Evolutionary conservation across 106 monocot species (phyloP).

Genomic region (Alisma plantagoaquatica): DNA sequence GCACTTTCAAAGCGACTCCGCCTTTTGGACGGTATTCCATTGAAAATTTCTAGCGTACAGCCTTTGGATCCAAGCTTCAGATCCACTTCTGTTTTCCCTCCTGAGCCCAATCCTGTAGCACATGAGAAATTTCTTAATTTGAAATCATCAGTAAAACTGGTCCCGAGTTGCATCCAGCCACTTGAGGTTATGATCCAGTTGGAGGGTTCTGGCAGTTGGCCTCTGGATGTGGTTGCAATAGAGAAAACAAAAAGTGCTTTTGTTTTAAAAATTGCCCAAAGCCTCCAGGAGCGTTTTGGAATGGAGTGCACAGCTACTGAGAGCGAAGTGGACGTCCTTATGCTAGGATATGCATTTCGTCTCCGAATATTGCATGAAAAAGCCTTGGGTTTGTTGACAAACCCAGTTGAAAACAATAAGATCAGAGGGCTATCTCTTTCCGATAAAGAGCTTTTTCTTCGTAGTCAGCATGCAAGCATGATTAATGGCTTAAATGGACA

Average conservation of each 20-base stretch:
- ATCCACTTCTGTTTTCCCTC: slow-evolving; percentile 73
- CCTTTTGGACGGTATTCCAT: slow-evolving; percentile 66
- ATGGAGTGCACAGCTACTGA: slow-evolving; percentile 62
- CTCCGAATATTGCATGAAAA: slow-evolving; percentile 88
- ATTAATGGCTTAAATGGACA: slow-evolving; percentile 90
- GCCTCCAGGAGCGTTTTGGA: slow-evolving; percentile 61
- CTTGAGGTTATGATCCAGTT: slow-evolving; percentile 89
- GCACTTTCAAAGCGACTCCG: slow-evolving; percentile 57
- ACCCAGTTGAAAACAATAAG: slow-evolving; percentile 33
- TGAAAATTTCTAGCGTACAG: slow-evolving; percentile 79
- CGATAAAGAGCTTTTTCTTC: slow-evolving; percentile 71
- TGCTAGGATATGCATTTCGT: slow-evolving; percentile 85
- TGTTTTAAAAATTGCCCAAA: slow-evolving; percentile 93
- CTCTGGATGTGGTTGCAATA: slow-evolving; percentile 58
- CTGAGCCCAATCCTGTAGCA: slow-evolving; percentile 77
- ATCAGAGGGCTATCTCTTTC: slow-evolving; percentile 27
- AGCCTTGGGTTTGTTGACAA: slow-evolving; percentile 37
- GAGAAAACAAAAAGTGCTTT: slow-evolving; percentile 95
- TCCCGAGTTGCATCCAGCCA: slow-evolving; percentile 55
- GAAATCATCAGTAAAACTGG: slow-evolving; percentile 31
- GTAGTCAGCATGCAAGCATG: slow-evolving; percentile 95
- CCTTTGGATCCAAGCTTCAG: slow-evolving; percentile 88
- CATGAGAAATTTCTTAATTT: slow-evolving; percentile 32
- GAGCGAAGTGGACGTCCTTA: slow-evolving; percentile 70
- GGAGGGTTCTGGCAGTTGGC: slow-evolving; percentile 95